Percentiles rank a stretch among this genome's conserved stretches.
Conservation (phyloP, 2,329 filamentous ascomycete species). For the Aspergillus neoniger region DNA sequence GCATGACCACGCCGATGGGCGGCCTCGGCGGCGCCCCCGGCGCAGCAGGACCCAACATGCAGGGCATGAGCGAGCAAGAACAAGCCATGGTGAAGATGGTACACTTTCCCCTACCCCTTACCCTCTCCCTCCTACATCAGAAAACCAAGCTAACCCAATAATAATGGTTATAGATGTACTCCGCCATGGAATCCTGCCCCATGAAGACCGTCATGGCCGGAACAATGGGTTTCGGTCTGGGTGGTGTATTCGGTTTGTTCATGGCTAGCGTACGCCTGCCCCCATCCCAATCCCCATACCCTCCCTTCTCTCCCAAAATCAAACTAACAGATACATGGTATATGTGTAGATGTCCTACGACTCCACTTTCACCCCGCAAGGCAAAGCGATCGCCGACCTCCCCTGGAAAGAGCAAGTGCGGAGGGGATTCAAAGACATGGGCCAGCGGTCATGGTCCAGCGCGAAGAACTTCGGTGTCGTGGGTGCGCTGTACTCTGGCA, state of each 20-base stretch:
- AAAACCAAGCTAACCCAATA: background rate
- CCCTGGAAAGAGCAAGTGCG: conserved; percentile 82
- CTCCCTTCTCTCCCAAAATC: too few relatives aligned
- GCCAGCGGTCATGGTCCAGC: conserved; percentile 73
- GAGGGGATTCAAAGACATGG: conserved; percentile 93
- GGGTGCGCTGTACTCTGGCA: conserved; percentile 85
- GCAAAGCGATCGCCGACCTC: conserved; percentile 61
- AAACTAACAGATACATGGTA: background rate
- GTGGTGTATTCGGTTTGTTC: conserved; percentile 92
- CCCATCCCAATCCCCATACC: background rate
- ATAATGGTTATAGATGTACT: conserved; percentile 63
- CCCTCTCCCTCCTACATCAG: background rate
- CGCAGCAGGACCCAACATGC: conserved; percentile 25
- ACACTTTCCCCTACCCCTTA: background rate
- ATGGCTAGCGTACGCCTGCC: conserved; percentile 80
- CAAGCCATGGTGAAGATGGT: conserved; percentile 52
- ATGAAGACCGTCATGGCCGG: conserved; percentile 88
- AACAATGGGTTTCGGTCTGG: conserved; percentile 90
- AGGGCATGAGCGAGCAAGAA: conserved; percentile 51
- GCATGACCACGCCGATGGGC: conserved; percentile 35
- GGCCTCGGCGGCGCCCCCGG: conserved; percentile 29
- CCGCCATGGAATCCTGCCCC: conserved; percentile 86
- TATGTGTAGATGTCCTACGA: conserved; percentile 88
- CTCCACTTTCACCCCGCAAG: conserved; percentile 70
- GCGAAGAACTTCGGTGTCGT: conserved; percentile 96